phyloP scores from a whole-genome alignment of 345 rosid species.

The Passiflora organensis region DNA sequence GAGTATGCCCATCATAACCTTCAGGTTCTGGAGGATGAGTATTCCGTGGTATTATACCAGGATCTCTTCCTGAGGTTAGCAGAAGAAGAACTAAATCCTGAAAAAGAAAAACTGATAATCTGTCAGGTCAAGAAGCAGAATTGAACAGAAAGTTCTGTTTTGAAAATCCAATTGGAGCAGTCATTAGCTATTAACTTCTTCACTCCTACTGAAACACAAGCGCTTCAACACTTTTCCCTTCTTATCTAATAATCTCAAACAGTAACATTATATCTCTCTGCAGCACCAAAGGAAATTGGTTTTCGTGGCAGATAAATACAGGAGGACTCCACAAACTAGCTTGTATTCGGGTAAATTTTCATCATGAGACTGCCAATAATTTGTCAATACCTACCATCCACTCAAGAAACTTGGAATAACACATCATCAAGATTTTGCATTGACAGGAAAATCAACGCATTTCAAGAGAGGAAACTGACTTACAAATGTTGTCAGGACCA shows the following conservation, averaged over 20 bases:
- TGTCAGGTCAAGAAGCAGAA: constrained; percentile 13
- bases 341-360: too few relatives aligned
- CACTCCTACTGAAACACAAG: too few relatives aligned
- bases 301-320: too few relatives aligned
- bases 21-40: constrained; percentile 70
- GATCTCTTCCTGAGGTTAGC: constrained; percentile 88
- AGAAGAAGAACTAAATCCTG: constrained; percentile 78
- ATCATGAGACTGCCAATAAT: too few relatives aligned
- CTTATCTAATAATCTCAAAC: too few relatives aligned
- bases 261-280: too few relatives aligned
- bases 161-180: neutral
- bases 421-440: neutral
- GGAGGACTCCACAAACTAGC: too few relatives aligned
- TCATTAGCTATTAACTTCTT: too few relatives aligned
- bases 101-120: constrained; percentile 18
- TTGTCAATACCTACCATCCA: neutral
- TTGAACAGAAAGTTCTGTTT: neutral
- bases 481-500: constrained; percentile 50
- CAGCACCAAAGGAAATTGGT: too few relatives aligned
- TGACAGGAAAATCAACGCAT: neutral
- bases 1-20: constrained; percentile 35
- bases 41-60: constrained; percentile 83
- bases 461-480: constrained; percentile 33
- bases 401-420: neutral
- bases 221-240: too few relatives aligned